Base-by-base conservation (phyloP, 2,329 filamentous ascomycete species). In the Leptographium procerum region DNA sequence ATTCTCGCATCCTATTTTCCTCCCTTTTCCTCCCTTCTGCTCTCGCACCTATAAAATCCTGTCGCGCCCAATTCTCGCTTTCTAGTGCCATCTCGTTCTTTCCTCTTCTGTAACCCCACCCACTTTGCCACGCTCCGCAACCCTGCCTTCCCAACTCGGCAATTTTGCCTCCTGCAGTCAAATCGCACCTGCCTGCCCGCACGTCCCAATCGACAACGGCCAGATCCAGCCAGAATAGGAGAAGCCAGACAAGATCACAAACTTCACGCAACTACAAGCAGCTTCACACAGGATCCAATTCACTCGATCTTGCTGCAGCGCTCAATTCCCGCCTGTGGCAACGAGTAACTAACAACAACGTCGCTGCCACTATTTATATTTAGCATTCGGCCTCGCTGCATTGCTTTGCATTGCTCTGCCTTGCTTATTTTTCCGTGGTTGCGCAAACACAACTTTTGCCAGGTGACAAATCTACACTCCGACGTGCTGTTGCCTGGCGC, bases 81-180 rank as follows among this genome's bases (percentile, higher is more conserved):
- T 28, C 24, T 22, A 3, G 47, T 57, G 31, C 33, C 24, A n/a
- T 36, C 19, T 53, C 55, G 28, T 52, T 45, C 29, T 47, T 53
- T 16, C 19, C 31, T 45, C 53, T 34, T 47, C 58, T 57, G 9
- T 29, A 10, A 34, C 58, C 56, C 60, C 60, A 57, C 56, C 34
- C 22, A 33, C 36, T 55, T 26, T 24, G 61, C 59, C 59, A 62
- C 61, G 45, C 43, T 34, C 52, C 53, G 48, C 56, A 34, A 52
- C 59, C 52, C 59, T 61, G 59, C 61, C 57, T 61, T 62, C 61
- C 61, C 57, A 61, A 62, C 57, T 56, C 24, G 59, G 59, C 59
- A 58, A 53, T 47, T 45, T 34, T 28, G 31, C 34, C 47, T 52
- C 34, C 45, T 26, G 34, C 34, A 29, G 19, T 43, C 47, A 53